Evolutionary conservation across 148 eudicot genomes (phyloP), one percentile per base, ranked within the genome.

Genomic region (Agrostemma githago): DNA sequence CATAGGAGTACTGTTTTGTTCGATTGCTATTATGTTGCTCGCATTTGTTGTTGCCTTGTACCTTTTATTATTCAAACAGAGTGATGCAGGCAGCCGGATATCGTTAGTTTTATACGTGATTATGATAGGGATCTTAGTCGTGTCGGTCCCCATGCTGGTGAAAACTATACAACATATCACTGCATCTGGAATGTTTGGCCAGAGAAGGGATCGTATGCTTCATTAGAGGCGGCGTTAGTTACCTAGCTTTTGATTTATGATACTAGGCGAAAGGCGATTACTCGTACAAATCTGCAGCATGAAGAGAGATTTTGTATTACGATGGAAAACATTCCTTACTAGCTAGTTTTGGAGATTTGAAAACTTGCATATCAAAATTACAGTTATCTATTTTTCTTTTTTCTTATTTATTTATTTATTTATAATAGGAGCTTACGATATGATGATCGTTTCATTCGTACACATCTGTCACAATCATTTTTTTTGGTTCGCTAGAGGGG

Each of bases 1-100:
- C 2, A 20, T 79, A 4, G 46, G 71, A 3, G 57, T 69, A 46
- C 82, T 79, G 6, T 74, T 79, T 17, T 54, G 76, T 34, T 74
- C 82, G 1, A 74, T 79, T 62, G 2, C 34, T 4, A 54, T 58
- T 11, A 51, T 74, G 82, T 63, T 75, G 74, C 39, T 37, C 2
- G 78, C 75, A 3, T 79, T 75, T 43, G 20, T 59, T 5, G 62
- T 63, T 10, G 82, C 75, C 14, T 63, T 79, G 20, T 63, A 40
- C 48, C 74, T 79, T 21, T 40, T 79, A 26, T 40, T 79, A 26
- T 75, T 79, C 12, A 64, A 51, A 1, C 60, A 21, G 16, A 2
- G 17, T 16, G 64, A 34, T 1, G 41, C 78, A 5, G 7, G 10
- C 19, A 70, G 16, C 17, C 41, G 41, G 59, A 44, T 68, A 62